Evolutionary conservation across 176 grass and related monocot genomes (phyloP).

Genomic region (Eremochloa ophiuroides): DNA sequence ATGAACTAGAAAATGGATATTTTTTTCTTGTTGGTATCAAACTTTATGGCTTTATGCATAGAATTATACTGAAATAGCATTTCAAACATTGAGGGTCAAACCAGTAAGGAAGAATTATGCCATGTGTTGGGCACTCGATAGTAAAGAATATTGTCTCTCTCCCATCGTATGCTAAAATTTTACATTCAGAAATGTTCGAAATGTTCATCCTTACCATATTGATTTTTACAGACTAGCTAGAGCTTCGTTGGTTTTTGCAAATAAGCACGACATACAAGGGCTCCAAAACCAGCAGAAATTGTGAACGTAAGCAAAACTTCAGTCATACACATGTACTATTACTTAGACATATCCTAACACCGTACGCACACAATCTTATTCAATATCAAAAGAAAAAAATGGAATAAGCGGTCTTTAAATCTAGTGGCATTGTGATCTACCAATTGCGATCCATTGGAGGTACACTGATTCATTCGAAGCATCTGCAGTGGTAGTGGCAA

Average conservation of each 20-base stretch:
- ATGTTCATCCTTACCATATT: background rate
- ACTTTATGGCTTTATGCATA: background rate
- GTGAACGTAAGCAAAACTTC: too few species aligned
- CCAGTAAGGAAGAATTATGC: background rate
- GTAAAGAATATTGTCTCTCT: background rate
- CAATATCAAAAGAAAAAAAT: too few species aligned
- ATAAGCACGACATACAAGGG: background rate
- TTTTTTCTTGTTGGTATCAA: background rate
- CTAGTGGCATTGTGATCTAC: too few species aligned
- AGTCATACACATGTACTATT: too few species aligned
- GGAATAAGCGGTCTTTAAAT: too few species aligned
- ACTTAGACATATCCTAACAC: too few species aligned
- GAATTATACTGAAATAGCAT: background rate
- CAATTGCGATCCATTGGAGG: too few species aligned
- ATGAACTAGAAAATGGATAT: background rate
- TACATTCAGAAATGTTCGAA: background rate
- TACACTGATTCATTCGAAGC: too few species aligned
- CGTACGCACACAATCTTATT: too few species aligned
- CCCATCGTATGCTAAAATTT: background rate
- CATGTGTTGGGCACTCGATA: background rate
- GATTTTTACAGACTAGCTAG: conserved; percentile 63
- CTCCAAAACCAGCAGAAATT: too few species aligned
- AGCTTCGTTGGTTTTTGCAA: conserved; percentile 85
- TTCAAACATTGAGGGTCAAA: background rate
- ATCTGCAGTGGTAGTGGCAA: too few species aligned